Base-by-base conservation (phyloP, 192 early-diverging fungal genomes). In the Entophlyctis luteolus region DNA sequence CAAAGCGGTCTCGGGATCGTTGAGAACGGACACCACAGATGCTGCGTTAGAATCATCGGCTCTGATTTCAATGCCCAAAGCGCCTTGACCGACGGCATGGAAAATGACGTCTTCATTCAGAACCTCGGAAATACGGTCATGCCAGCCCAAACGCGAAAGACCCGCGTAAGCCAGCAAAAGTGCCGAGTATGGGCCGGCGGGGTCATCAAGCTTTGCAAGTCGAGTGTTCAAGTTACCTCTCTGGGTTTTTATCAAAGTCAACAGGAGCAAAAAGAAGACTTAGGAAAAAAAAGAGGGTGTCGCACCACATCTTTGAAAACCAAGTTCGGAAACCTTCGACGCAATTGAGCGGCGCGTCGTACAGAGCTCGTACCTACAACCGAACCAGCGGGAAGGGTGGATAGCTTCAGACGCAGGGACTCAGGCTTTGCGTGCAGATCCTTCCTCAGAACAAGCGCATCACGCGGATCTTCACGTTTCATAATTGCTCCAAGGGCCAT, bases 61-160 rank as follows among this genome's bases (percentile, higher is more conserved):
- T 47, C 93, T 79, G 48, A 87, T 88, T 71, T 98, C 93, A 33
- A 98, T 72, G 8, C 82, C 94, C 46, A 98, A 71, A 0, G 94
- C 91, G 57, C 93, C 94, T 79, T 98, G 94, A 18, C 91, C 91
- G 14, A 96, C 94, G 12, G 96, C 96, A 67, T 95, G 87, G 12
- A 94, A 73, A 39, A 91, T 87, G 12, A 72, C 67, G 16, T 75
- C 76, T 6, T 83, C 71, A 3, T 77, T 67, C 10, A 98, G 72
- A 33, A 77, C 76, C 37, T 92, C 73, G 1, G 91, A 79, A 49
- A 98, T 92, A 23, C 94, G 82, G 45, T 82, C 57, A 4, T 75
- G 75, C 76, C 84, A 72, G 16, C 82, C 81, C 45, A 95, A 65
- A 5, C 96, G 87, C 42, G 77, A 68, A 57, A 98, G 75, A 3